Evolutionary conservation across 2,329 filamentous ascomycete genomes (phyloP), one percentile per base, ranked within the genome.

Genomic region (Apiospora hydei): DNA sequence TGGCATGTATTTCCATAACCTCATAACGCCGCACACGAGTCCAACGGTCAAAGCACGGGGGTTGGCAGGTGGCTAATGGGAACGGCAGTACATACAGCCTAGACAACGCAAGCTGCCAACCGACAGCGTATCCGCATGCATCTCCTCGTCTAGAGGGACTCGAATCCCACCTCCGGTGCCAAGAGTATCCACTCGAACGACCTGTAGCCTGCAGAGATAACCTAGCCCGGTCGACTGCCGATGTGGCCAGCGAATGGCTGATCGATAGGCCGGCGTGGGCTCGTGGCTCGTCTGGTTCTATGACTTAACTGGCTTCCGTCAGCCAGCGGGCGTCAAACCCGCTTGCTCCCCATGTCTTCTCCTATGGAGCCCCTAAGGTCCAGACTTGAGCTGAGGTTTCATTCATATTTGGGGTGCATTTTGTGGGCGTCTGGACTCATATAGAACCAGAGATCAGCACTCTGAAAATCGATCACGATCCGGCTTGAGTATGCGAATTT

Each of bases 91-190:
- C 57, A 13, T 38, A 38, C 57, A 13, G 5, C 5, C 5, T 38
- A 38, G 34, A 26, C 6, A 43, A 43, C 41, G 41, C 49, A 26
- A 64, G 18, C 57, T 41, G 57, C 57, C 57, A 4, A 38, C 57
- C 57, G 10, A 38, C 10, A 41, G 57, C 57, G 30, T 64, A 24
- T 64, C 57, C 57, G 34, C 8, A 71, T 72, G 71, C 73, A 71
- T 66, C 71, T 53, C 74, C 75, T 71, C 71, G 70, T 73, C 72
- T 72, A 38, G 57, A 74, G 70, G 71, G 71, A 72, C 57, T 72
- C 70, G 71, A 71, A 71, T 73, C 72, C 72, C 70, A 74, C 72
- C 57, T 73, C 68, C 68, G 13, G 26, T 26, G 43, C 43, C 30
- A 64, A 41, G 34, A 41, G 30, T 64, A 41, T 64, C 57, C 57